Evolutionary conservation across 1,284 basidiomycete genomes (phyloP), one percentile per base, ranked within the genome.

Genomic region (Heterobasidion irregulare): DNA sequence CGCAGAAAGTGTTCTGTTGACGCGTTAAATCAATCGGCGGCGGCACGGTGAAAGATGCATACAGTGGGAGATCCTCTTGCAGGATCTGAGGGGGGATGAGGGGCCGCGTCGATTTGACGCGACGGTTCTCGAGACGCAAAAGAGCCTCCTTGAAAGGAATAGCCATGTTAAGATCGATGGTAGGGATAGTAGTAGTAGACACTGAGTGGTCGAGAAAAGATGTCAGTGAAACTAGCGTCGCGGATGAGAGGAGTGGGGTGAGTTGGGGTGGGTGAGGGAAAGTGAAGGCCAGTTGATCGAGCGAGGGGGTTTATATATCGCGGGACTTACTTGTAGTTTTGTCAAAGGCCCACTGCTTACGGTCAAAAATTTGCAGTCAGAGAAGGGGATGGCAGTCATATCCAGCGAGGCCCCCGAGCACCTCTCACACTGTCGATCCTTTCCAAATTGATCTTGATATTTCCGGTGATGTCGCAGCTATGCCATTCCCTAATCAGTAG

Each of bases 51-150:
- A 43, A 33, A 50, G 18, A 43, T 46, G 73, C 79, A 53, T 68
- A 86, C 82, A 92, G 72, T 48, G 88, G 88, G 16, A 86, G 75
- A 66, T 97, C 93, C 72, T 97, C 94, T 64, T 91, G 89, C 3
- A 97, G 77, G 61, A 97, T 94, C 66, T 94, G 91, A 46, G 92
- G 92, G 59, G 94, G 94, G 59, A 97, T 94, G 57, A 96, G 74
- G 36, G 93, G 93, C 47, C 92, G 77, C 45, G 89, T 92, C 26
- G 81, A 84, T 68, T 84, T 92, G 59, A 98, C 93, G 46, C 94
- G 77, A 59, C 83, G 77, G 68, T 98, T 95, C 67, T 95, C 92
- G 50, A 97, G 84, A 54, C 87, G 80, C 53, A 80, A 71, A 61
- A 92, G 80, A 44, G 91, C 92, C 58, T 91, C 86, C 63, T 80